These are phyloP conservation scores for Fennellomyces sp. DNA, from an alignment of 371 early-diverging fungal genomes.

Conservation along the genomic window DNA sequence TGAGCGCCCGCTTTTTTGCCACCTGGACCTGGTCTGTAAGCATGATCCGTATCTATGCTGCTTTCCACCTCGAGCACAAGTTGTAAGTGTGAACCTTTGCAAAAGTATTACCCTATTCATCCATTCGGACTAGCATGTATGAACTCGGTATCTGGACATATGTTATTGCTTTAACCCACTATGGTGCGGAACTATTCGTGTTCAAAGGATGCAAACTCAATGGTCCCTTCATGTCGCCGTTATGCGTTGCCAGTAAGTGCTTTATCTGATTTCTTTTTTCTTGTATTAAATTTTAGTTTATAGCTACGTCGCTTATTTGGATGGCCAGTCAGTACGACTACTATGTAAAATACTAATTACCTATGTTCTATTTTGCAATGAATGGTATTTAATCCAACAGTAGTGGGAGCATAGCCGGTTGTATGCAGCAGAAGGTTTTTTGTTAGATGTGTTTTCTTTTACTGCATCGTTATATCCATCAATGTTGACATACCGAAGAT, in stretches of 20 bases:
- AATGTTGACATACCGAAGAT: no score
- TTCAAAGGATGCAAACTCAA: slow-evolving; percentile 72
- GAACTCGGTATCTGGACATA: slow-evolving; percentile 74
- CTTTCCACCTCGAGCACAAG: slow-evolving; percentile 72
- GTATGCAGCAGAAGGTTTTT: no score
- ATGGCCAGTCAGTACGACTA: slow-evolving; percentile 36
- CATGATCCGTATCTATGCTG: slow-evolving; percentile 76
- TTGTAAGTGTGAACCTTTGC: slow-evolving; percentile 50
- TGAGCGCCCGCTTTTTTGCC: slow-evolving; percentile 78
- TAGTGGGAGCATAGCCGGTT: no score
- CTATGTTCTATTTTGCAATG: no score
- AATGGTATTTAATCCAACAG: no score
- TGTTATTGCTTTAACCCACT: slow-evolving; percentile 71
- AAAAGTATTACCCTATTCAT: slow-evolving; percentile 1
- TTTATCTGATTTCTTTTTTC: neutral
- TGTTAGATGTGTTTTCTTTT: no score
- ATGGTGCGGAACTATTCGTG: slow-evolving; percentile 68
- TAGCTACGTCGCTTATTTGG: slow-evolving; percentile 48
- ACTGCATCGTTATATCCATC: no score
- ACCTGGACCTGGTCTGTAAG: slow-evolving; percentile 80
- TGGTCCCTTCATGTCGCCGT: slow-evolving; percentile 66
- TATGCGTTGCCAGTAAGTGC: slow-evolving; percentile 69
- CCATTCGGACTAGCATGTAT: slow-evolving; percentile 77
- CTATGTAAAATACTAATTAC: slow-evolving; percentile 49
- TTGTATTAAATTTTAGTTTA: neutral